Evolutionary conservation across 2,329 filamentous ascomycete species (phyloP).

Genomic region (Drechslerella dactyloides): DNA sequence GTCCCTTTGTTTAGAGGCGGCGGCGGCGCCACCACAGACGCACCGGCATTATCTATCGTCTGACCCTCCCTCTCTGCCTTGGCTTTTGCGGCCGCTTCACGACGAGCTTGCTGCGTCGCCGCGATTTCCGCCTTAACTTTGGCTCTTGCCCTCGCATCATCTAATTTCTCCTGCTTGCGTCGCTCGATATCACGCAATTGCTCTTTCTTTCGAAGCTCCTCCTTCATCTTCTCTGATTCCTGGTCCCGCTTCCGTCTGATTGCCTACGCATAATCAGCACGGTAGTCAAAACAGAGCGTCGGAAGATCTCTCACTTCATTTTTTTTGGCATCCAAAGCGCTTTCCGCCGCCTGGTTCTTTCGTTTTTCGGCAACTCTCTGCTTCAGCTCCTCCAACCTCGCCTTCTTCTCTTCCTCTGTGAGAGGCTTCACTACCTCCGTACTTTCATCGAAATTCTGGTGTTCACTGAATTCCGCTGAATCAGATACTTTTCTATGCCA

Average conservation of each 20-base stretch:
- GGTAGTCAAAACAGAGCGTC: not conserved
- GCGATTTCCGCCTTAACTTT: slow-evolving; percentile 92
- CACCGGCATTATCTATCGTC: slow-evolving; percentile 60
- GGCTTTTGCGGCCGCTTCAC: slow-evolving; percentile 80
- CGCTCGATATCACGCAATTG: slow-evolving; percentile 86
- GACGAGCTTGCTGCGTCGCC: slow-evolving; percentile 87
- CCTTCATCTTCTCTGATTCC: slow-evolving; percentile 86
- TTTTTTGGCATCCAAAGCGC: slow-evolving; percentile 80
- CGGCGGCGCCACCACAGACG: slow-evolving; percentile 59
- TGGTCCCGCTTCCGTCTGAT: slow-evolving; percentile 86
- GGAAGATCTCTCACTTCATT: slow-evolving; percentile 71
- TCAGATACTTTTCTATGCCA: not conserved
- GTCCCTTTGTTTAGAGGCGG: slow-evolving; percentile 66
- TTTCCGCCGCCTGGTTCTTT: slow-evolving; percentile 70
- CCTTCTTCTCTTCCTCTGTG: slow-evolving; percentile 88
- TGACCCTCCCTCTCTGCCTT: slow-evolving; percentile 86
- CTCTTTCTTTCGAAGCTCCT: slow-evolving; percentile 85
- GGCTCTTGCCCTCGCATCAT: slow-evolving; percentile 83
- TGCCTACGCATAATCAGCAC: slow-evolving; percentile 58
- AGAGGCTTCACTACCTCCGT: slow-evolving; percentile 89
- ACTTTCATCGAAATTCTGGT: slow-evolving; percentile 90
- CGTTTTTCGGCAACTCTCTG: slow-evolving; percentile 72
- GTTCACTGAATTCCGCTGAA: slow-evolving; percentile 64
- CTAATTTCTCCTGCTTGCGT: slow-evolving; percentile 86
- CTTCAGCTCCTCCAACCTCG: slow-evolving; percentile 76